Conservation (phyloP, 2,329 filamentous ascomycete species). For the Thermochaetoides dissita region DNA sequence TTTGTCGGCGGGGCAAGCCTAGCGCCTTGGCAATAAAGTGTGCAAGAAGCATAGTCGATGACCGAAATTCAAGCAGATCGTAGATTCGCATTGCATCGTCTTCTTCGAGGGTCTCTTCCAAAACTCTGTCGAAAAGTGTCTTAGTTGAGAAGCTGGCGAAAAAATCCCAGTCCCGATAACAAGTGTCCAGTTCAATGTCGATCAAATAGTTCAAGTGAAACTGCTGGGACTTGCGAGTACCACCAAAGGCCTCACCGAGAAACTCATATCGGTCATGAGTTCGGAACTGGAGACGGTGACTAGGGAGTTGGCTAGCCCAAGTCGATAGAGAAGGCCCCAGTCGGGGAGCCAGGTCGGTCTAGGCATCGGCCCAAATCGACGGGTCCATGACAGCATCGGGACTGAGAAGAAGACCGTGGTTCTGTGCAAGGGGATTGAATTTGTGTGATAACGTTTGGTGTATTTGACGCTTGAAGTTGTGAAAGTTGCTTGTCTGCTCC, state of each 20-base stretch:
- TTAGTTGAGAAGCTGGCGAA: neutral
- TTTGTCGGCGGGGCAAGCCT: conserved; percentile 4
- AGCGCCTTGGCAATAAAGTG: conserved; percentile 9
- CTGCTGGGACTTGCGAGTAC: conserved; percentile 7
- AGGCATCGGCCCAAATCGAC: conserved; percentile 1
- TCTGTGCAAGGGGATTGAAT: conserved; percentile 3
- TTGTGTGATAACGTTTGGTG: conserved; percentile 10
- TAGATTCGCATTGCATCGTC: conserved; percentile 9
- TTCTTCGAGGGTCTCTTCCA: conserved; percentile 1
- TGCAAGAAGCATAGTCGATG: conserved; percentile 11
- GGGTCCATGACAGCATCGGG: neutral
- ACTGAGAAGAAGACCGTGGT: conserved; percentile 6
- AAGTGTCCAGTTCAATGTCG: conserved; percentile 10
- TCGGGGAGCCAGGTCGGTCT: conserved; percentile 5
- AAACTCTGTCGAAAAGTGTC: conserved; percentile 6
- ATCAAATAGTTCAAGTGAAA: conserved; percentile 14
- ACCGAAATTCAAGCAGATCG: conserved; percentile 12
- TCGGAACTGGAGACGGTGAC: too few relatives aligned
- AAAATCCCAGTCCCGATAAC: conserved; percentile 9
- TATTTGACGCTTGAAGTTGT: conserved; percentile 10
- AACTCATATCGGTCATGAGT: conserved; percentile 7
- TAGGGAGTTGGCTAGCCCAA: conserved; percentile 3
- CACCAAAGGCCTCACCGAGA: conserved; percentile 13
- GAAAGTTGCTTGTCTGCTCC: conserved; percentile 6
- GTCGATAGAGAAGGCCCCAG: conserved; percentile 1